Evolutionary conservation across 106 monocot species (phyloP).

Genomic region (Apostasia ramifera): DNA sequence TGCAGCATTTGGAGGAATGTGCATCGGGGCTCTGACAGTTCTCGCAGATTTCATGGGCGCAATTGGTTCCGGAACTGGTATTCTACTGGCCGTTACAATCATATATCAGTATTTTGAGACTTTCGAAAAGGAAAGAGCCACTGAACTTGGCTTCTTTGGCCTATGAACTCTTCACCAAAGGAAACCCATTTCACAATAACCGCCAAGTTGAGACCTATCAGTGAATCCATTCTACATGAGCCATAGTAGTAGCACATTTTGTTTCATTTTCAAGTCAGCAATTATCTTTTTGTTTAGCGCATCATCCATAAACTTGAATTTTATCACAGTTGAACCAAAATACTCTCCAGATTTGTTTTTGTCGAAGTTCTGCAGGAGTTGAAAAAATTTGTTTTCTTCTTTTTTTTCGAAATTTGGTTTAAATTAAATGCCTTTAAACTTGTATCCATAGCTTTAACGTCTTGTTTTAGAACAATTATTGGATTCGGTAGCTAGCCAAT

Average conservation of each 20-base stretch:
- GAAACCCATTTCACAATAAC: neutral
- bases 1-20: constrained; percentile 45
- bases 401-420: too few relatives aligned
- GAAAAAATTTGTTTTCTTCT: too few relatives aligned
- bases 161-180: neutral
- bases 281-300: neutral
- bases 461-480: too few relatives aligned
- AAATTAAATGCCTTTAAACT: too few relatives aligned
- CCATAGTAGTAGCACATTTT: neutral
- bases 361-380: too few relatives aligned
- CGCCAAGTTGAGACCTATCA: neutral
- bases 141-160: constrained; percentile 17
- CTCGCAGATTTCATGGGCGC: constrained; percentile 65
- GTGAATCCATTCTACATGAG: neutral
- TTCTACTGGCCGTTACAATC: constrained; percentile 35
- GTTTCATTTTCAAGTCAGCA: neutral
- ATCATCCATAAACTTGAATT: too few relatives aligned
- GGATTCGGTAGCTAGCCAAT: too few relatives aligned
- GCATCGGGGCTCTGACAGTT: constrained; percentile 50
- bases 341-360: too few relatives aligned
- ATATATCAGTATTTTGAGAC: constrained; percentile 20
- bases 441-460: too few relatives aligned
- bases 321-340: too few relatives aligned
- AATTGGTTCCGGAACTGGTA: constrained; percentile 56
- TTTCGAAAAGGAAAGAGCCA: constrained; percentile 17